A percentile compares a stretch with the other conserved stretches of the same genome.
Conservation (phyloP, 2,329 filamentous ascomycete genomes). For the Pleochaeta shiraiana region DNA sequence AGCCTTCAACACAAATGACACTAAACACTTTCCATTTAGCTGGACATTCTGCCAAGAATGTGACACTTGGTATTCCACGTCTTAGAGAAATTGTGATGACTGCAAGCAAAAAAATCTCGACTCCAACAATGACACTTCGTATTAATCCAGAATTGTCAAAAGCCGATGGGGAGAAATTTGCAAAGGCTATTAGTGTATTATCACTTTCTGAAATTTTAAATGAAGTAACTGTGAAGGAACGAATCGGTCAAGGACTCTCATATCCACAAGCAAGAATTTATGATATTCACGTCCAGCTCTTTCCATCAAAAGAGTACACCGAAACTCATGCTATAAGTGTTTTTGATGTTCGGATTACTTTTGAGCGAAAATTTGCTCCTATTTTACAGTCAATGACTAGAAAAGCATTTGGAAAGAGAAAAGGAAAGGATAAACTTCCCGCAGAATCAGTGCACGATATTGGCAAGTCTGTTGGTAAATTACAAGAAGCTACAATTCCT, state of each 20-base stretch:
- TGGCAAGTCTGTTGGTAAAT: constrained; percentile 34
- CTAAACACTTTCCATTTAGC: constrained; percentile 99
- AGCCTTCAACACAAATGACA: constrained; percentile 98
- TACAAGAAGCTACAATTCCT: constrained; percentile 27
- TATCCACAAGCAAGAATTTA: constrained; percentile 63
- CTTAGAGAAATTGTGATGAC: constrained; percentile 98
- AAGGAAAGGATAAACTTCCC: constrained; percentile 34
- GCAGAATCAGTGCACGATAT: constrained; percentile 59
- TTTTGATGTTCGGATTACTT: constrained; percentile 51
- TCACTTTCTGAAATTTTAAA: constrained; percentile 71
- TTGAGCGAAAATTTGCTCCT: constrained; percentile 64
- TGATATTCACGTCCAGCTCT: constrained; percentile 62
- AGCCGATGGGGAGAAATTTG: constrained; percentile 53
- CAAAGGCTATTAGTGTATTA: constrained; percentile 77
- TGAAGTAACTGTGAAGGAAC: constrained; percentile 59
- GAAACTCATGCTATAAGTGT: constrained; percentile 66
- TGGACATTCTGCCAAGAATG: constrained; percentile 95
- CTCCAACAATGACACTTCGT: constrained; percentile 71
- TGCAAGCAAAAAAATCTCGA: constrained; percentile 71
- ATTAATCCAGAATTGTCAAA: constrained; percentile 49
- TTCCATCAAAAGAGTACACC: constrained; percentile 63
- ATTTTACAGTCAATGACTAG: constrained; percentile 47
- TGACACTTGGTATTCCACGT: constrained; percentile 93
- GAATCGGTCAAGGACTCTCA: constrained; percentile 46
- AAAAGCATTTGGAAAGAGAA: constrained; percentile 68